Base-by-base conservation (phyloP, 2,329 filamentous ascomycete species). In the Neonectria hederae region DNA sequence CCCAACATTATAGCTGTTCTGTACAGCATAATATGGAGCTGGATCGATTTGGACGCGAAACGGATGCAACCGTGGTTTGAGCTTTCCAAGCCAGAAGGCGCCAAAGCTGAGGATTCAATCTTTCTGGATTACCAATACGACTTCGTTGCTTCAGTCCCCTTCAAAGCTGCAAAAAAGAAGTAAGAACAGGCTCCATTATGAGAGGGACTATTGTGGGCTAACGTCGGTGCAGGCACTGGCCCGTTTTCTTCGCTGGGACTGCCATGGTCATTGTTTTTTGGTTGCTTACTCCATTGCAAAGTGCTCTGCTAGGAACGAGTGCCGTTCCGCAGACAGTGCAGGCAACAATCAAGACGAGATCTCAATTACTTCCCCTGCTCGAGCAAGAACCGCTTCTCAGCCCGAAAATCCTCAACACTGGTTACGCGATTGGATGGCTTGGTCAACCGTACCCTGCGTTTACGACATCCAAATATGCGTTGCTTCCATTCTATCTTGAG, bases 21-120 rank as follows among this genome's bases (percentile, higher is more conserved):
- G 0, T 89, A 87, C 65, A 85, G 86, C 42, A 78, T 89, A 1
- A 49, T 84, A 0, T 90, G 87, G 86, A 82, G 79, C 3, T 88
- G 87, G 86, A 80, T 89, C 0, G 87, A 90, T 54, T 72, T 90
- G 0, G 86, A 90, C 38, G 77, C 82, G 0, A 87, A 88, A 62
- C 69, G 88, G 0, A 76, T 90, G 48, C 87, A 90, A 35, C 87
- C 88, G 0, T 90, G 84, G 78, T 83, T 87, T 11, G 85, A 89
- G 22, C 59, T 90, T 0, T 88, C 86, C 0, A 83, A 80, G 10
- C 14, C 68, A 0, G 67, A 72, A 0, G 87, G 87, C 0, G 83
- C 83, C 0, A 68, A 67, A 0, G 85, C 79, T 0, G 74, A 77
- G 6, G 69, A 84, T 0, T 87, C 85, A 0, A 17, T 90, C 0